Conservation (phyloP, 768 basidiomycete genomes). For the Auricularia auricula-judae region DNA sequence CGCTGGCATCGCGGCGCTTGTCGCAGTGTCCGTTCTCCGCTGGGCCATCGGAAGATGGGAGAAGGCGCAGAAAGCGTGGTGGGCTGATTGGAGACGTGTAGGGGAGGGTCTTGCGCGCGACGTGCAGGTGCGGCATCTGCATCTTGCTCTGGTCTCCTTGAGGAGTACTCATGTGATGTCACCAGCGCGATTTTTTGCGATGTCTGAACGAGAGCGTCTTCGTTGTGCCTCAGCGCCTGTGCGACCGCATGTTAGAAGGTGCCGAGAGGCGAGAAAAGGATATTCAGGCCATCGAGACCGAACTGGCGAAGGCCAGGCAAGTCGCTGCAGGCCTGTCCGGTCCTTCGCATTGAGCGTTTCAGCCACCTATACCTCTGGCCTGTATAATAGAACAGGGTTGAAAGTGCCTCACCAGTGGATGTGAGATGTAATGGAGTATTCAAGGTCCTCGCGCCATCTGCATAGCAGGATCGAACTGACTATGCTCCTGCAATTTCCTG, state of each 20-base stretch:
- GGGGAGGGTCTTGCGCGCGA: constrained; percentile 55
- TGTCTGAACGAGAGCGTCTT: not conserved
- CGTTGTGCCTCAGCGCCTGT: not conserved
- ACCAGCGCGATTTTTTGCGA: not conserved
- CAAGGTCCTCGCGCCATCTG: too few species aligned
- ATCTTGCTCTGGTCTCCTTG: too few species aligned
- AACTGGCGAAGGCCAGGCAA: not conserved
- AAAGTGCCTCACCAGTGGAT: too few species aligned
- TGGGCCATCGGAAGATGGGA: constrained; percentile 65
- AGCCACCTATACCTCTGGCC: too few species aligned
- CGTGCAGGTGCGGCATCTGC: constrained; percentile 33
- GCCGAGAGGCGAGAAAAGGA: not conserved
- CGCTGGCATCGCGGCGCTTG: constrained; percentile 46
- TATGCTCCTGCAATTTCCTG: too few species aligned
- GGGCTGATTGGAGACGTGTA: constrained; percentile 53
- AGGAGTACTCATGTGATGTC: not conserved
- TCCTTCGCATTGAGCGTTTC: not conserved
- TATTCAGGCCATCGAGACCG: not conserved
- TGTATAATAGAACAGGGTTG: too few species aligned
- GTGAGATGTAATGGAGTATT: too few species aligned
- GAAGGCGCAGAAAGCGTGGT: constrained; percentile 53
- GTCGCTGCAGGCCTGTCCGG: not conserved
- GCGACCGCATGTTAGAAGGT: not conserved
- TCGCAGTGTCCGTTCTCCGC: constrained; percentile 37
- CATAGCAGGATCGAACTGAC: too few species aligned